These are phyloP conservation scores for Dalbergia cultrata DNA, from an alignment of 306 rosid genomes.

Conservation along the genomic window DNA sequence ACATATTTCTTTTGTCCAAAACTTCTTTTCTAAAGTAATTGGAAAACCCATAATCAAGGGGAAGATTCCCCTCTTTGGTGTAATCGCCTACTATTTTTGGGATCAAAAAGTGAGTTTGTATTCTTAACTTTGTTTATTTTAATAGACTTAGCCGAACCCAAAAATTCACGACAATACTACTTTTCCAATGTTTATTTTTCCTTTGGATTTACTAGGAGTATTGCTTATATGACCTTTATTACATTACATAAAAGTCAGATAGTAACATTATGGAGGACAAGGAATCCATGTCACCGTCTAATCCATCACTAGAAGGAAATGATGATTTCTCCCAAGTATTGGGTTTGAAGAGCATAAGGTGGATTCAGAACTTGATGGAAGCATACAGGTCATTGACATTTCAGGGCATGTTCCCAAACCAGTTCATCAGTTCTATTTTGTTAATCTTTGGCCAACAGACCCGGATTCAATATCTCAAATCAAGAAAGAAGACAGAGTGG, in stretches of 20 bases:
- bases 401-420: conserved; percentile 7
- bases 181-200: background rate
- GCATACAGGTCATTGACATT: background rate
- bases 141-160: too few relatives aligned
- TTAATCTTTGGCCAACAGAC: conserved; percentile 43
- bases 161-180: too few relatives aligned
- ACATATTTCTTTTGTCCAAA: too few relatives aligned
- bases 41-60: too few relatives aligned
- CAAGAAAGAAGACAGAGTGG: background rate
- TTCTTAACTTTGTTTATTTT: too few relatives aligned
- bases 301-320: conserved; percentile 4
- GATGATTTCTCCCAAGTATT: background rate
- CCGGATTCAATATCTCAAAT: conserved; percentile 35
- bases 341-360: background rate
- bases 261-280: conserved; percentile 13
- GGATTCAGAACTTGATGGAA: conserved; percentile 18
- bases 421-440: conserved; percentile 42
- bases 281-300: background rate
- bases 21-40: too few relatives aligned
- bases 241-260: background rate
- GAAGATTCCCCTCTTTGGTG: too few relatives aligned
- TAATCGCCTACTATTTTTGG: too few relatives aligned
- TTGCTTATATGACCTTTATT: background rate
- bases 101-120: too few relatives aligned
- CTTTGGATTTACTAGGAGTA: background rate